phyloP scores from a whole-genome alignment of 2,329 filamentous ascomycete genomes.

The Paracoccidioides lutzii region DNA sequence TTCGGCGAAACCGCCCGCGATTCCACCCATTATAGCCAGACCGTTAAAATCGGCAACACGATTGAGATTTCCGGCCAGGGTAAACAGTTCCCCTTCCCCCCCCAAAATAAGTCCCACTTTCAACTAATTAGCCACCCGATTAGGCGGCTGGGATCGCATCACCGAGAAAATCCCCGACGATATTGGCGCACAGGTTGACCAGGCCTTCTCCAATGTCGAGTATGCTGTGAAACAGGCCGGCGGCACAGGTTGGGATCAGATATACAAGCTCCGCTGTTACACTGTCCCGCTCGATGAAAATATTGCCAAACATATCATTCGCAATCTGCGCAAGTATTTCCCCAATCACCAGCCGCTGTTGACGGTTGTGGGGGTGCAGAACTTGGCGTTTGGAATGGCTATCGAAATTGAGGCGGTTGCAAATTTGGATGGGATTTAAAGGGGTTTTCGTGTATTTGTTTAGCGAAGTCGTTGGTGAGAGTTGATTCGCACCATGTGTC shows the following conservation, averaged over 20 bases:
- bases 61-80: slow-evolving; percentile 39
- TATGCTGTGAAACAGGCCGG: slow-evolving; percentile 39
- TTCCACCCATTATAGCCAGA: slow-evolving; percentile 33
- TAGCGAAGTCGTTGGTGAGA: too few relatives aligned
- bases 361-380: slow-evolving; percentile 41
- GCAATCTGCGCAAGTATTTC: slow-evolving; percentile 39
- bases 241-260: slow-evolving; percentile 44
- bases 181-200: slow-evolving; percentile 36
- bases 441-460: neutral
- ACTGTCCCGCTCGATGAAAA: slow-evolving; percentile 33
- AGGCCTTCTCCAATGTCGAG: slow-evolving; percentile 47
- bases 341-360: slow-evolving; percentile 42
- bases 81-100: slow-evolving; percentile 10
- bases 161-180: slow-evolving; percentile 19
- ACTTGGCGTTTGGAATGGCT: slow-evolving; percentile 40
- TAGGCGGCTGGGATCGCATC: slow-evolving; percentile 25
- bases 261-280: slow-evolving; percentile 38
- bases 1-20: slow-evolving; percentile 25
- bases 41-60: slow-evolving; percentile 36
- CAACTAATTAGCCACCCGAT: neutral
- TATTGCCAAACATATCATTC: slow-evolving; percentile 30
- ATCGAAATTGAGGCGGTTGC: slow-evolving; percentile 48
- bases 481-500: too few relatives aligned
- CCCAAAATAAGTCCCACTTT: neutral
- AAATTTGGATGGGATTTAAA: slow-evolving; percentile 19